Evolutionary conservation across 768 basidiomycete species (phyloP), one percentile per base, ranked within the genome.

Genomic region (Boletellus emodensis): DNA sequence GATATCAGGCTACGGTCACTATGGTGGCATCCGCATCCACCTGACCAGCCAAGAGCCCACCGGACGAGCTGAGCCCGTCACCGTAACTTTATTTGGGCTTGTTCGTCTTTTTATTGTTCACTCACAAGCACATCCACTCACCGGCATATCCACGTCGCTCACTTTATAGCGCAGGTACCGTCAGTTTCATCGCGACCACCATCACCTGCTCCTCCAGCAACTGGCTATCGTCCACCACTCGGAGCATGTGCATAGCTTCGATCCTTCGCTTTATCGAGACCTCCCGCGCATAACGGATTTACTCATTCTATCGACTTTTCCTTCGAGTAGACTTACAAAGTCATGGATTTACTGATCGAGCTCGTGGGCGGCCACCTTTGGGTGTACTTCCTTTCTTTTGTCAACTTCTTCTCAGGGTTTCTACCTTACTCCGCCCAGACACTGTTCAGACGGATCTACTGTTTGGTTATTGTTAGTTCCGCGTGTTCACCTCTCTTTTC

Each of bases 291-390:
- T 46, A 46, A 39, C 46, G 22, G 10, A 36, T 34, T 2, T 32
- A 44, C 13, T 33, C 10, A 20, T 5, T 44, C 5, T 15, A 9
- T 5, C 17, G 6, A 13, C 17, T 24, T 35, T 26, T 26, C 11
- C 3, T 28, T 11, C 34, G 3, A 14, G 12, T n/a, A 30, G 18
- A 39, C 49, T n/a, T 17, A 6, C 33, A 18, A 22, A 17, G n/a
- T 44, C 40, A 66, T 68, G 66, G 57, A 68, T 46, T 51, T 45
- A 20, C 59, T 42, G 3, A 11, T 59, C 14, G 53, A 49, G 17
- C 49, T 58, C 12, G 36, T 66, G 4, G 58, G 57, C 36, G 55
- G 51, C 28, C 53, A 22, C 35, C 8, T 60, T 28, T 58, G 60
- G 63, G 41, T 57, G 3, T 52, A 28, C 36, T 37, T 58, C 33